Evolutionary conservation across 441 rosid genomes (phyloP).

Genomic region (Lagerstroemia fauriei): DNA sequence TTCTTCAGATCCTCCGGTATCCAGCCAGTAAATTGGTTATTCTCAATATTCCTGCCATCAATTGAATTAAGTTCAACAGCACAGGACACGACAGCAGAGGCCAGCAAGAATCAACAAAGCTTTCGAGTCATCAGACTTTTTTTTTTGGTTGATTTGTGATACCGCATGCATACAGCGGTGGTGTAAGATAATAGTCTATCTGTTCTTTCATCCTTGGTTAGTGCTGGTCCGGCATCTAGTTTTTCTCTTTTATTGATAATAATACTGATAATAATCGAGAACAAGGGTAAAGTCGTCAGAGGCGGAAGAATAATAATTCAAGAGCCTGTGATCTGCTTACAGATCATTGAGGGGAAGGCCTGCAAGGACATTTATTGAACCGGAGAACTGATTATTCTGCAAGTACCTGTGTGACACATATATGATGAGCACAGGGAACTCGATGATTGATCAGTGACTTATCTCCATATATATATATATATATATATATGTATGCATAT

Average conservation of each 20-base stretch:
- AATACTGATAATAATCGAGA: conserved; percentile 7
- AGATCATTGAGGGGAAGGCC: conserved; percentile 71
- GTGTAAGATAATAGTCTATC: neutral
- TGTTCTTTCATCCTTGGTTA: neutral
- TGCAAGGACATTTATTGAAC: conserved; percentile 63
- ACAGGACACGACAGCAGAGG: neutral
- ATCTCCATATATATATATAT: neutral
- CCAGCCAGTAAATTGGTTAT: conserved; percentile 87
- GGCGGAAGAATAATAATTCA: neutral
- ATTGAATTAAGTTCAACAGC: neutral
- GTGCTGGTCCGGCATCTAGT: neutral
- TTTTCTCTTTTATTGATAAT: no score
- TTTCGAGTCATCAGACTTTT: neutral
- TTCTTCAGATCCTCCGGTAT: conserved; percentile 66
- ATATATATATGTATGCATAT: no score
- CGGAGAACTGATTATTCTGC: conserved; percentile 72
- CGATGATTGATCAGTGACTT: neutral
- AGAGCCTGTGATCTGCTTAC: conserved; percentile 43
- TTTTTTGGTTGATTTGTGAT: neutral
- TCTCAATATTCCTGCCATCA: conserved; percentile 61
- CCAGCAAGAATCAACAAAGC: neutral
- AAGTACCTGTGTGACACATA: conserved; percentile 48
- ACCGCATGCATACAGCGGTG: no score
- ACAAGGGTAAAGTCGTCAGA: neutral
- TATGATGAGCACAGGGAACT: conserved; percentile 20